Evolutionary conservation across 441 rosid species (phyloP).

Genomic region (Erodium texanum): DNA sequence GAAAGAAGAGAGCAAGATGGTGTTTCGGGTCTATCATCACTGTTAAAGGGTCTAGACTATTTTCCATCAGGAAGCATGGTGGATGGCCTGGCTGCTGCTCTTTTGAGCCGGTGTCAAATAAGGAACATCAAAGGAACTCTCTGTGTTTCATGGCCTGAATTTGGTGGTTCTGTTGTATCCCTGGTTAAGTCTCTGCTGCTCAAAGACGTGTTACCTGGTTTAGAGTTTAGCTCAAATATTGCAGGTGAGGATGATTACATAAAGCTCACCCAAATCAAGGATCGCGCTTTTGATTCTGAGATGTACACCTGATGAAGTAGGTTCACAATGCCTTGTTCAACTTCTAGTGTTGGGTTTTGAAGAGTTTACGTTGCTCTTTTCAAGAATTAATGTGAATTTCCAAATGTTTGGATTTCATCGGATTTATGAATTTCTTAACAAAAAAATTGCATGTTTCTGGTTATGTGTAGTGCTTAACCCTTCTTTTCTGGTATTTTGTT

Average conservation of each 20-base stretch:
- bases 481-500: too few relatives aligned
- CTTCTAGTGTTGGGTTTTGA: not conserved
- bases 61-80: slow-evolving; percentile 77
- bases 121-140: slow-evolving; percentile 59
- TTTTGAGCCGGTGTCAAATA: slow-evolving; percentile 65
- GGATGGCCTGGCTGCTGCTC: slow-evolving; percentile 79
- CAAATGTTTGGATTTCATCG: not conserved
- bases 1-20: too few relatives aligned
- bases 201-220: slow-evolving; percentile 35
- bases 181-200: slow-evolving; percentile 41
- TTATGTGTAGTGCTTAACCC: too few relatives aligned
- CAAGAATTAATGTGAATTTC: not conserved
- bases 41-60: not conserved
- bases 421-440: not conserved
- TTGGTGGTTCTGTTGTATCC: slow-evolving; percentile 40
- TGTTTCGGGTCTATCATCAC: not conserved
- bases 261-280: slow-evolving; percentile 28
- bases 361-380: not conserved
- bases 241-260: slow-evolving; percentile 29
- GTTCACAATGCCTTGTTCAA: not conserved
- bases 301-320: slow-evolving; percentile 34
- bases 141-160: slow-evolving; percentile 74
- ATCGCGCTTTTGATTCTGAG: slow-evolving; percentile 47
- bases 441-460: not conserved
- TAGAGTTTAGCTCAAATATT: slow-evolving; percentile 29